Evolutionary conservation across 371 early-diverging fungal species (phyloP), one percentile per base, ranked within the genome.

Genomic region (Syncephalastrum monosporum): DNA sequence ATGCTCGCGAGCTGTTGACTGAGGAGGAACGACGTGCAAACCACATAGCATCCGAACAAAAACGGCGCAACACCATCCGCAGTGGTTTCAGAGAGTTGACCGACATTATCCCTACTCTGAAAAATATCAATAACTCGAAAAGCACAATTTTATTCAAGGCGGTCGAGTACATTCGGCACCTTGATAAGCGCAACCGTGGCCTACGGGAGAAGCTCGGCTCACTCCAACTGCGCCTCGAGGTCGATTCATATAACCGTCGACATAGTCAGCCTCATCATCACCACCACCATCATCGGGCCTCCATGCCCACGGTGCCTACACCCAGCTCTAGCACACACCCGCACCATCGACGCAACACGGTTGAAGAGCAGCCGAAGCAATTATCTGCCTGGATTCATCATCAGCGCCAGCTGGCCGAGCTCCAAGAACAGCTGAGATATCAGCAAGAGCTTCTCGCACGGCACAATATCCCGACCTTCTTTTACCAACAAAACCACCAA

Each of bases 41-140:
- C 69, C 95, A 94, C 71, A 92, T 94, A 69, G 90, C 88, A 1
- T 89, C 90, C 19, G 95, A 94, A 64, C 91, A 94, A 69, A 89
- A 91, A 63, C 85, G 95, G 50, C 83, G 95, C 33, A 87, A 86
- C 43, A 90, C 87, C 54, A 94, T 94, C 65, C 77, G 91, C 21
- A 71, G 73, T 46, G 93, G 92, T 3, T 92, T 92, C 72, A 88
- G 88, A 56, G 85, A 87, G 56, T 81, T 94, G 41, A 87, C 86
- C 21, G 85, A 85, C 25, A 69, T 93, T 43, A 87, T 93, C 29
- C 95, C 95, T 25, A 81, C 85, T 3, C 69, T 91, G 44, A 82
- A 69, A 42, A 77, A 78, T 25, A 65, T 74, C 14, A 78, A 77
- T 53, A 68, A 77, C 60, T 79, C 80, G 27, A 82, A 82, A 56